Percentiles rank a stretch among this genome's conserved stretches.
phyloP scores from a whole-genome alignment of 2,329 filamentous ascomycete species.

The Mariannaea sp. region DNA sequence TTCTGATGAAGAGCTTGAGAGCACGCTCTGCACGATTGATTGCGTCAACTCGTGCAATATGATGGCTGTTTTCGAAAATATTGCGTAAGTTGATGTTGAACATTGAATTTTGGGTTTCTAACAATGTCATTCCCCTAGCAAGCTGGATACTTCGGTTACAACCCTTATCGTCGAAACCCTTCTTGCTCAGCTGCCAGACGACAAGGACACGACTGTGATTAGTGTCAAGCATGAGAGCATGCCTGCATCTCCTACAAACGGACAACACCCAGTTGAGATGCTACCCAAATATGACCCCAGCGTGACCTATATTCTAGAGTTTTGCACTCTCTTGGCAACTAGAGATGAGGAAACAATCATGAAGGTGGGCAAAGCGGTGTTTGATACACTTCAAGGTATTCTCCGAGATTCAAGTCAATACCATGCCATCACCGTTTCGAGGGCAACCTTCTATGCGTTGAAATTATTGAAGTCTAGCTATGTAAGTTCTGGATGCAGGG shows the following conservation, averaged over 20 bases:
- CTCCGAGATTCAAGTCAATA: slow-evolving; percentile 79
- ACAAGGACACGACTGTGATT: slow-evolving; percentile 76
- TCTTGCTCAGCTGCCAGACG: slow-evolving; percentile 84
- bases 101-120: not conserved
- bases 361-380: slow-evolving; percentile 76
- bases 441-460: slow-evolving; percentile 85
- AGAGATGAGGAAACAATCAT: slow-evolving; percentile 75
- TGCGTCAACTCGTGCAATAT: slow-evolving; percentile 91
- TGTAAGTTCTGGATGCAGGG: slow-evolving; percentile 58
- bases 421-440: slow-evolving; percentile 82
- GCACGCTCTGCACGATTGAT: slow-evolving; percentile 91
- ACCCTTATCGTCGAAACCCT: slow-evolving; percentile 66
- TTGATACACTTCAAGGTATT: slow-evolving; percentile 78
- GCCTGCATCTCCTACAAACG: slow-evolving; percentile 63
- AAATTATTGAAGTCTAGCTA: slow-evolving; percentile 82
- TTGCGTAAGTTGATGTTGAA: slow-evolving; percentile 62
- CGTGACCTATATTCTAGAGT: slow-evolving; percentile 87
- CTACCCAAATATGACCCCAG: slow-evolving; percentile 80
- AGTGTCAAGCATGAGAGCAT: slow-evolving; percentile 86
- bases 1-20: slow-evolving; percentile 95
- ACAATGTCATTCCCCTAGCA: slow-evolving; percentile 33
- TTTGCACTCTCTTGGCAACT: slow-evolving; percentile 81
- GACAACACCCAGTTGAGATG: slow-evolving; percentile 36
- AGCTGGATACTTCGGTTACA: slow-evolving; percentile 43
- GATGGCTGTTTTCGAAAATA: slow-evolving; percentile 79